Percentiles rank a stretch among this genome's conserved stretches.
These are phyloP conservation scores for Byssothecium circinans DNA, from an alignment of 2,329 filamentous ascomycete species.

Conservation along the genomic window DNA sequence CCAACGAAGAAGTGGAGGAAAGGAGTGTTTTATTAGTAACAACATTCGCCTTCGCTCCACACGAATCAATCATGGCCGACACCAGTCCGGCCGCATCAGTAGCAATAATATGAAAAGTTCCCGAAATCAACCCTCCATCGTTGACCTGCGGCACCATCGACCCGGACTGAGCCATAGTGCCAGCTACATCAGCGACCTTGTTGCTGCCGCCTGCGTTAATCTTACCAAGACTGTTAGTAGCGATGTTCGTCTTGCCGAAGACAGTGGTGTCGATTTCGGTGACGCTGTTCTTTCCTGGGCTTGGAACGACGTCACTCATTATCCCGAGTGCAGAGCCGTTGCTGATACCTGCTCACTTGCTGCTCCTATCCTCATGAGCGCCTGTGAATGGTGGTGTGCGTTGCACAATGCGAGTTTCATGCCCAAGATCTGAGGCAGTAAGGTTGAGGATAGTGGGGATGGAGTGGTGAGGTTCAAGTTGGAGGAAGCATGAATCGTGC, in stretches of 20 bases:
- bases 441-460: no score
- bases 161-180: slow-evolving; percentile 56
- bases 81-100: slow-evolving; percentile 65
- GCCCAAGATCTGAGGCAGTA: no score
- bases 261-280: slow-evolving; percentile 53
- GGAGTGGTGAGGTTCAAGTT: no score
- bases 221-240: slow-evolving; percentile 44
- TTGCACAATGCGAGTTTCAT: no score
- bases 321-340: slow-evolving; percentile 51
- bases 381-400: no score
- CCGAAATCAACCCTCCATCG: slow-evolving; percentile 56
- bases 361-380: no score
- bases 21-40: slow-evolving; percentile 9
- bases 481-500: no score
- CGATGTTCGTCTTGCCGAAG: slow-evolving; percentile 42
- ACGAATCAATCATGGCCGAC: slow-evolving; percentile 60
- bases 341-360: no score
- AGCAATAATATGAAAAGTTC: slow-evolving; percentile 67
- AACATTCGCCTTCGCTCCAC: slow-evolving; percentile 15
- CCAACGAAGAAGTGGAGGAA: no score
- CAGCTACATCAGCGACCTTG: slow-evolving; percentile 34
- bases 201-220: slow-evolving; percentile 45
- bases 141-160: slow-evolving; percentile 58
- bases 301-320: slow-evolving; percentile 46
- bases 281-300: slow-evolving; percentile 44